Evolutionary conservation across 208 protist genomes (phyloP), one percentile per base, ranked within the genome.

Genomic region (Kentomonas sorsogonicus): DNA sequence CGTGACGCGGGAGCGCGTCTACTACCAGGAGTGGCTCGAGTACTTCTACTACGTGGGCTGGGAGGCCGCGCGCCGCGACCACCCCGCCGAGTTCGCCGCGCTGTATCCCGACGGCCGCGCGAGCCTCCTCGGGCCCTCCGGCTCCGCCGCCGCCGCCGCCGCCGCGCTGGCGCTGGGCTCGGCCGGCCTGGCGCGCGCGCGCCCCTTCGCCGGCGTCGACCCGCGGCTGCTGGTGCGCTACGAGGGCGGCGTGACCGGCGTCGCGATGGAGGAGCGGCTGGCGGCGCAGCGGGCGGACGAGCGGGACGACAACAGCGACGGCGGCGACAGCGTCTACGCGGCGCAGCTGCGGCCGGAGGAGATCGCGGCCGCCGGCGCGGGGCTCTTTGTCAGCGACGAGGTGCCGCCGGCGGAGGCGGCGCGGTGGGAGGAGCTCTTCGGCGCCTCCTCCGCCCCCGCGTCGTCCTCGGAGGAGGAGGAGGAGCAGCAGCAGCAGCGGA

Each of bases 21-120:
- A 94, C 56, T 79, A 77, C 10, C 87, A 94, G 43, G 87, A 94
- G 41, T 94, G 87, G 84, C 73, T 91, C 0, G 78, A 94, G 36
- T 83, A 91, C 67, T 90, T 94, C 31, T 67, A 91, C 66, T 90
- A 71, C 58, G 85, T 94, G 56, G 87, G 87, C 20, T 79, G 41
- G 26, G 77, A 86, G 5, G 45, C 65, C 3, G 87, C 87, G 2
- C 53, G 64, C 54, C 59, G 61, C 13, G 66, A 89, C 30, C 69
- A 78, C 59, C 83, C 83, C 0, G 78, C 43, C 3, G 68, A 91
- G 61, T 94, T 82, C 41, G 59, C 61, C 39, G 61, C 76, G 3
- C 69, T 90, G 34, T 87, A 79, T 44, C 77, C 80, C 25, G 16
- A 61, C 23, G 60, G 65, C 31, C 33, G 15, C 33, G 0, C 45